These are phyloP conservation scores for Nothophytophthora sp. DNA, from an alignment of 352 stramenopile genomes.

Conservation along the genomic window DNA sequence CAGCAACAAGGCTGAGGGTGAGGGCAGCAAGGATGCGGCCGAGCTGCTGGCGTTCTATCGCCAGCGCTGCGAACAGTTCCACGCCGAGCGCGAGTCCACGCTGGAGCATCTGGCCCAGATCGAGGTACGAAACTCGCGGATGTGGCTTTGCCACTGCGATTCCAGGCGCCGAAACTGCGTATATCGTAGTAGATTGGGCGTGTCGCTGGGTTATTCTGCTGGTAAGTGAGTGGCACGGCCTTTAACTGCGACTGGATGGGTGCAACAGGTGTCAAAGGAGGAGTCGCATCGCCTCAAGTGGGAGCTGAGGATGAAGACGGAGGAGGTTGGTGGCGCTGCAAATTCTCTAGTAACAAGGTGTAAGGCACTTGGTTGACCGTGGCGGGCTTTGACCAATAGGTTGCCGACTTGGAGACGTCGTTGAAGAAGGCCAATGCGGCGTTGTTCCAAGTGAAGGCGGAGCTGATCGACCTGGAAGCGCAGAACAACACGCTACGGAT, in stretches of 20 bases:
- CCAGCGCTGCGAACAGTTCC: slow-evolving; percentile 65
- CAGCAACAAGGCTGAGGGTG: slow-evolving; percentile 8
- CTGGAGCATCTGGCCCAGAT: slow-evolving; percentile 57
- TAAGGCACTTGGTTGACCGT: not conserved
- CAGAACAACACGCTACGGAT: slow-evolving; percentile 72
- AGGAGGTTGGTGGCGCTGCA: slow-evolving; percentile 43
- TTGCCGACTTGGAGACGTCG: slow-evolving; percentile 57
- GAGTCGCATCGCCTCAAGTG: slow-evolving; percentile 74
- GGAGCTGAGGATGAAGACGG: slow-evolving; percentile 61
- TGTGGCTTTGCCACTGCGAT: too few relatives aligned
- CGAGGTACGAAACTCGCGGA: too few relatives aligned
- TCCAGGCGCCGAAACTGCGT: too few relatives aligned
- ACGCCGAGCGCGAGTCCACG: slow-evolving; percentile 53
- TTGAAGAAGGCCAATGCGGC: slow-evolving; percentile 54
- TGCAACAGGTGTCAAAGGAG: slow-evolving; percentile 75
- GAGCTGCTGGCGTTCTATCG: slow-evolving; percentile 67
- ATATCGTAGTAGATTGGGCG: slow-evolving; percentile 1
- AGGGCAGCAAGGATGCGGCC: slow-evolving; percentile 8
- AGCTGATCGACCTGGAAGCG: slow-evolving; percentile 61
- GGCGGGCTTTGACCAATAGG: slow-evolving; percentile 22
- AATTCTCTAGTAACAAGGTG: not conserved
- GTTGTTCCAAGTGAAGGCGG: slow-evolving; percentile 65
- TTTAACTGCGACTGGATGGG: too few relatives aligned
- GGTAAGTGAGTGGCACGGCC: too few relatives aligned
- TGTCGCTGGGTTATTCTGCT: not conserved